These are phyloP conservation scores for Magnolia kwangsiensis DNA, from an alignment of 164 flowering plant species.

Conservation along the genomic window DNA sequence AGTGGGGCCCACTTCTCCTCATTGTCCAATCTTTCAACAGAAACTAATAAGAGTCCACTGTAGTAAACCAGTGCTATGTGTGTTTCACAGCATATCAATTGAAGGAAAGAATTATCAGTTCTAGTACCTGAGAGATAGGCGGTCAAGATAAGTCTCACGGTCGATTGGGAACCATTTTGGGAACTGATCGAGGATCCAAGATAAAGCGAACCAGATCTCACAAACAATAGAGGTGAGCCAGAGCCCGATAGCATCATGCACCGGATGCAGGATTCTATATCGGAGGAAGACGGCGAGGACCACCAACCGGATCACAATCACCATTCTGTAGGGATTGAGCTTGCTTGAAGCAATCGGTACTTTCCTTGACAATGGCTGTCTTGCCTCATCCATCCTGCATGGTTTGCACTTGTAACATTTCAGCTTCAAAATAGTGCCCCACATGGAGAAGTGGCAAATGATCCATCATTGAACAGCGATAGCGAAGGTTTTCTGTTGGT, in stretches of 20 bases:
- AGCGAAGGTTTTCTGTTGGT: no score
- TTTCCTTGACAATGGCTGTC: constrained; percentile 94
- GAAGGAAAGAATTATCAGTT: background rate
- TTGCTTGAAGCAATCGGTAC: constrained; percentile 92
- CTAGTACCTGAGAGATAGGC: constrained; percentile 81
- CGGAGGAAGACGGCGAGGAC: constrained; percentile 78
- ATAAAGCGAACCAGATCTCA: constrained; percentile 94
- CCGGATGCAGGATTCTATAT: constrained; percentile 79
- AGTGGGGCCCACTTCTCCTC: no score
- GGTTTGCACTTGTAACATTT: background rate
- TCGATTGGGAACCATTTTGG: constrained; percentile 98
- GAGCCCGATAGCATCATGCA: constrained; percentile 83
- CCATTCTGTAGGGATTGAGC: constrained; percentile 91
- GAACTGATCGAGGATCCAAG: constrained; percentile 99
- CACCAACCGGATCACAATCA: constrained; percentile 71
- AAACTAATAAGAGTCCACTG: no score
- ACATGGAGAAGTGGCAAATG: no score
- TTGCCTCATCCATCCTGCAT: constrained; percentile 82
- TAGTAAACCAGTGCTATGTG: no score
- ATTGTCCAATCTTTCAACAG: no score
- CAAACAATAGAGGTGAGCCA: constrained; percentile 92
- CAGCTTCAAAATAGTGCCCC: no score
- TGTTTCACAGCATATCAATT: no score
- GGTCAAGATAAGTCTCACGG: constrained; percentile 96
- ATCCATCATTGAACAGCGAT: no score